These are phyloP conservation scores for Sporormia fimetaria DNA, from an alignment of 495 filamentous ascomycete species.

Conservation along the genomic window DNA sequence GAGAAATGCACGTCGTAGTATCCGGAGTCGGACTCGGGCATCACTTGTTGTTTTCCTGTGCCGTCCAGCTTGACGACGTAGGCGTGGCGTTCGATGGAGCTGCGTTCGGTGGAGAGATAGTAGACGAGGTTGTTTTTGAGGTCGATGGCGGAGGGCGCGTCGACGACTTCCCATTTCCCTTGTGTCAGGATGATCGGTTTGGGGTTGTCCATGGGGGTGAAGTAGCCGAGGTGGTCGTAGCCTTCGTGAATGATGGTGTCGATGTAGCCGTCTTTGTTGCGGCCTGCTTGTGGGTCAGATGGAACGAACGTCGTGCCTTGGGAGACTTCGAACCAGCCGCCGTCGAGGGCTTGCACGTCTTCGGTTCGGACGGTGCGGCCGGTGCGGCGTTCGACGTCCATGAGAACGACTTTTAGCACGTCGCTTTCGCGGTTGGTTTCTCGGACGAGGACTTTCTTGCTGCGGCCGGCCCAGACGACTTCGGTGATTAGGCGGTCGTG, in stretches of 20 bases:
- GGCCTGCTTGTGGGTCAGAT: conserved; percentile 64
- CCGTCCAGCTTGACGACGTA: conserved; percentile 85
- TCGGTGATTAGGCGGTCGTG: conserved; percentile 86
- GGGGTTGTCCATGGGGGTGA: conserved; percentile 76
- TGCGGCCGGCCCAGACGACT: conserved; percentile 73
- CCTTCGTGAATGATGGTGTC: conserved; percentile 82
- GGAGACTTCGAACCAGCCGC: conserved; percentile 94
- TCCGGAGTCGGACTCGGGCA: conserved; percentile 65
- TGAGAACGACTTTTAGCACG: conserved; percentile 67
- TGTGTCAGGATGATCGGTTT: conserved; percentile 74
- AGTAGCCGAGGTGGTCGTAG: conserved; percentile 87
- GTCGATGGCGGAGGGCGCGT: conserved; percentile 81
- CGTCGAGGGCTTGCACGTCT: conserved; percentile 72
- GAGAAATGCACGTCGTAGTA: conserved; percentile 85
- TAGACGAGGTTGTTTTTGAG: conserved; percentile 76
- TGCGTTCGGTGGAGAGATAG: conserved; percentile 77
- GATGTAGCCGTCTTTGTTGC: conserved; percentile 77
- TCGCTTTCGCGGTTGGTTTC: conserved; percentile 95
- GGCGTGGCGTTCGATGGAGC: conserved; percentile 77
- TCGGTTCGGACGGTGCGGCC: conserved; percentile 67
- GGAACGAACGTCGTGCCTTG: conserved; percentile 80
- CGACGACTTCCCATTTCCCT: conserved; percentile 86
- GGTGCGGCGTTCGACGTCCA: conserved; percentile 65
- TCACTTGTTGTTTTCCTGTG: conserved; percentile 53
- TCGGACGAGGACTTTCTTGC: conserved; percentile 64